Evolutionary conservation across 129 eudicot species (phyloP).

Genomic region (Calendula officinalis): DNA sequence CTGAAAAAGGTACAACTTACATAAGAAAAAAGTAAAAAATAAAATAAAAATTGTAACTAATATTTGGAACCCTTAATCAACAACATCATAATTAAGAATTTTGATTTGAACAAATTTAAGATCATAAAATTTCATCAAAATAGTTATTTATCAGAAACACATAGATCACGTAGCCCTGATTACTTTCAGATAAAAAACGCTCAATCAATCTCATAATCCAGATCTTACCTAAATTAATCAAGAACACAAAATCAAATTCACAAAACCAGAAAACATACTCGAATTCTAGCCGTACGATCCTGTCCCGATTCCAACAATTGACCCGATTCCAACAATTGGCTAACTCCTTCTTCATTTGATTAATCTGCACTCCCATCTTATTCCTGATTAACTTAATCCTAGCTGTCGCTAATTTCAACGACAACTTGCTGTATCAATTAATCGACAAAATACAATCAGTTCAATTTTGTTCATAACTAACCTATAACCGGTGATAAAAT

Average conservation of each 20-base stretch:
- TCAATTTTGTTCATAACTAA: no score
- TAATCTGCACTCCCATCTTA: slow-evolving; percentile 63
- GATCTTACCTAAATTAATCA: background rate
- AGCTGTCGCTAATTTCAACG: slow-evolving; percentile 71
- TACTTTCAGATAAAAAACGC: background rate
- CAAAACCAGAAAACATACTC: slow-evolving; percentile 41
- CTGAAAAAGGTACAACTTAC: background rate
- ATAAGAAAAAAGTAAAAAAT: background rate
- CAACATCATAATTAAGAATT: slow-evolving; percentile 4
- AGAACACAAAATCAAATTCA: background rate
- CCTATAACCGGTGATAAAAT: no score
- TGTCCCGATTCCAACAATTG: slow-evolving; percentile 73
- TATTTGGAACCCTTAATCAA: background rate
- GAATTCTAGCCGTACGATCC: slow-evolving; percentile 77
- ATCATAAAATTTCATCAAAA: slow-evolving; percentile 3
- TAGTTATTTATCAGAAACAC: background rate
- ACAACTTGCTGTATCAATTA: slow-evolving; percentile 66
- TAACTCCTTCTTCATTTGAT: slow-evolving; percentile 71
- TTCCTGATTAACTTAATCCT: slow-evolving; percentile 76
- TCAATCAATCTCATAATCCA: background rate
- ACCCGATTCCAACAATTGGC: no score
- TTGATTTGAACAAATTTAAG: background rate
- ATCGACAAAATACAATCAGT: background rate
- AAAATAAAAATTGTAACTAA: background rate
- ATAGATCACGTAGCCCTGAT: background rate